Conservation (phyloP, 768 basidiomycete species). For the Pisolithus tinctorius region DNA sequence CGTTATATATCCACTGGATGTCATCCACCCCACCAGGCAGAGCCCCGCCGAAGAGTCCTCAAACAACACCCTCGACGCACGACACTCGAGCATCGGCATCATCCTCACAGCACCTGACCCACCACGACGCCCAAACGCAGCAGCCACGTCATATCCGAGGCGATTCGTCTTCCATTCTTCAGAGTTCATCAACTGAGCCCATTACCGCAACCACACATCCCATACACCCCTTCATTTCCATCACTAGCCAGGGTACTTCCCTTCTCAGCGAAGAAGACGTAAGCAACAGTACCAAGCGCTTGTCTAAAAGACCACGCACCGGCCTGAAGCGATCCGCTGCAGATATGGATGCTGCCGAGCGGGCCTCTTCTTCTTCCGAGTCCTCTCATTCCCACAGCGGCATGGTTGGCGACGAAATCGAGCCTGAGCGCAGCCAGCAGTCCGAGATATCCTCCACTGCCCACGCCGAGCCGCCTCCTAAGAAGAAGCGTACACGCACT, state of each 20-base stretch:
- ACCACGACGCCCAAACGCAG: not conserved
- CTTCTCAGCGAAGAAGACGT: slow-evolving; percentile 15
- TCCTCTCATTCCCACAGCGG: slow-evolving; percentile 46
- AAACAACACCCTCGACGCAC: slow-evolving; percentile 5
- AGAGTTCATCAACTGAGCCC: not conserved
- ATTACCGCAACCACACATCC: slow-evolving; percentile 6
- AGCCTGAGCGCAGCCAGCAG: slow-evolving; percentile 37
- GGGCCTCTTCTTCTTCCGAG: slow-evolving; percentile 23
- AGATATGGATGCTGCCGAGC: slow-evolving; percentile 19
- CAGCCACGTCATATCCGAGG: not conserved
- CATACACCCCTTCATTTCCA: slow-evolving; percentile 7
- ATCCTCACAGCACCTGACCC: slow-evolving; percentile 13
- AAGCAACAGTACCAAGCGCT: slow-evolving; percentile 8
- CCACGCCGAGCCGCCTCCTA: slow-evolving; percentile 29
- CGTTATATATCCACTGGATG: slow-evolving; percentile 16
- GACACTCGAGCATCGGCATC: slow-evolving; percentile 10
- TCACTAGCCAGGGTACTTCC: slow-evolving; percentile 11
- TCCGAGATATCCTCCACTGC: slow-evolving; percentile 31
- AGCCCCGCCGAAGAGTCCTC: slow-evolving; percentile 7
- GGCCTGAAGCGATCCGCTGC: not conserved
- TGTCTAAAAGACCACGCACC: slow-evolving; percentile 15
- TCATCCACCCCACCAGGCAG: slow-evolving; percentile 19
- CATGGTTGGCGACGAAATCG: slow-evolving; percentile 55
- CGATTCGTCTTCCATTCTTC: not conserved
- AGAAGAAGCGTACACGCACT: slow-evolving; percentile 75